Conservation (phyloP, 2,329 filamentous ascomycete genomes). For the Remersonia thermophila region DNA sequence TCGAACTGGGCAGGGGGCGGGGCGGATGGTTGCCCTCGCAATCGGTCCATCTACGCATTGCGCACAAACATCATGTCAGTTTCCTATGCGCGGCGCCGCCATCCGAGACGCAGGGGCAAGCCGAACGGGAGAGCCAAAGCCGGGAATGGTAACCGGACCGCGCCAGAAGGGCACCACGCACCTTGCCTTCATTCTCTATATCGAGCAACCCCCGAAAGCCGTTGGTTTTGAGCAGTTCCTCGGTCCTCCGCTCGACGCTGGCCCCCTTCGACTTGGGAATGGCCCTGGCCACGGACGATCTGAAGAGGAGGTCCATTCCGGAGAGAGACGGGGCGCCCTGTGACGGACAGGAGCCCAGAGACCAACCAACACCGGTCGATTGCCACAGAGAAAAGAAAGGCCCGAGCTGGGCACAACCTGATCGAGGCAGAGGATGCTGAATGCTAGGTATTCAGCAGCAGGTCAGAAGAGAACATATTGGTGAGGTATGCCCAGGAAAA, state of each 20-base stretch:
- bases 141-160: background rate
- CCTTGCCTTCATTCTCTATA: constrained; percentile 46
- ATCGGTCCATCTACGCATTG: constrained; percentile 21
- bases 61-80: constrained; percentile 12
- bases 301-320: constrained; percentile 15
- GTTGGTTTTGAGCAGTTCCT: constrained; percentile 25
- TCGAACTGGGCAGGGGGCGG: constrained; percentile 7
- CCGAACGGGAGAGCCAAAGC: constrained; percentile 3
- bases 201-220: constrained; percentile 49
- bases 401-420: background rate
- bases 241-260: constrained; percentile 13
- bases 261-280: constrained; percentile 15
- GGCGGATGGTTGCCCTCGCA: constrained; percentile 13
- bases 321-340: background rate
- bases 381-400: constrained; percentile 6
- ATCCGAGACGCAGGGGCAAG: constrained; percentile 1
- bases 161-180: constrained; percentile 23
- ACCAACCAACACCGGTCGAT: constrained; percentile 4
- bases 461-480: too few relatives aligned
- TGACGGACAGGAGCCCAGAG: constrained; percentile 3
- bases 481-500: too few relatives aligned
- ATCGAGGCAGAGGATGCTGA: constrained; percentile 1
- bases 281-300: constrained; percentile 9
- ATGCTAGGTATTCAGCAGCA: too few relatives aligned
- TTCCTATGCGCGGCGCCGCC: too few relatives aligned